phyloP scores from a whole-genome alignment of 2,329 filamentous ascomycete species.

The Zalaria sp. region DNA sequence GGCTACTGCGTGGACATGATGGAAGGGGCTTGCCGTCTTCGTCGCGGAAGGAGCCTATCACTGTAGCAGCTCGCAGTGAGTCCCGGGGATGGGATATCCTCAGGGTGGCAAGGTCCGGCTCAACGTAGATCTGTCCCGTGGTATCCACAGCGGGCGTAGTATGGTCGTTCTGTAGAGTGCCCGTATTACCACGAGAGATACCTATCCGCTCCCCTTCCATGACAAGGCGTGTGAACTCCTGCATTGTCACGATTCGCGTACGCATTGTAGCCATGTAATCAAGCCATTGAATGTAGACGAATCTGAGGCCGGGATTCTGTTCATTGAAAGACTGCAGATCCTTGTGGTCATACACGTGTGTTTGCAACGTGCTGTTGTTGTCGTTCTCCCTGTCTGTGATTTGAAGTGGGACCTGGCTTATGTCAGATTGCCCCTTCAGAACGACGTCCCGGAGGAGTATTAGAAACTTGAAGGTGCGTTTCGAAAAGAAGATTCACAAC shows the following conservation, averaged over 20 bases:
- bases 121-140: constrained; percentile 51
- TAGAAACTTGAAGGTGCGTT: too few relatives aligned
- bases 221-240: constrained; percentile 24
- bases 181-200: constrained; percentile 50
- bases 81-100: constrained; percentile 34
- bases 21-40: constrained; percentile 35
- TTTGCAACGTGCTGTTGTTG: neutral
- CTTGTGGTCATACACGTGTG: neutral
- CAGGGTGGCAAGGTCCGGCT: constrained; percentile 52
- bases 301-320: constrained; percentile 41
- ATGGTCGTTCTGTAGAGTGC: constrained; percentile 53
- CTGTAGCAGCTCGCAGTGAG: constrained; percentile 42
- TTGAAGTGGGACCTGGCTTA: neutral
- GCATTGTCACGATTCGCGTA: constrained; percentile 52
- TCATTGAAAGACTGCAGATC: constrained; percentile 29
- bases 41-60: constrained; percentile 53
- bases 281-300: constrained; percentile 61
- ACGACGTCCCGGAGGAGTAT: too few relatives aligned
- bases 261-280: constrained; percentile 62
- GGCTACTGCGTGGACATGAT: constrained; percentile 44
- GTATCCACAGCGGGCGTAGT: constrained; percentile 39
- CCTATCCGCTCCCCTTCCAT: constrained; percentile 31
- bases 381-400: neutral
- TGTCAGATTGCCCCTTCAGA: neutral
- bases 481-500: too few relatives aligned